These are phyloP conservation scores for Mycena amicta DNA, from an alignment of 768 basidiomycete species.

Conservation along the genomic window DNA sequence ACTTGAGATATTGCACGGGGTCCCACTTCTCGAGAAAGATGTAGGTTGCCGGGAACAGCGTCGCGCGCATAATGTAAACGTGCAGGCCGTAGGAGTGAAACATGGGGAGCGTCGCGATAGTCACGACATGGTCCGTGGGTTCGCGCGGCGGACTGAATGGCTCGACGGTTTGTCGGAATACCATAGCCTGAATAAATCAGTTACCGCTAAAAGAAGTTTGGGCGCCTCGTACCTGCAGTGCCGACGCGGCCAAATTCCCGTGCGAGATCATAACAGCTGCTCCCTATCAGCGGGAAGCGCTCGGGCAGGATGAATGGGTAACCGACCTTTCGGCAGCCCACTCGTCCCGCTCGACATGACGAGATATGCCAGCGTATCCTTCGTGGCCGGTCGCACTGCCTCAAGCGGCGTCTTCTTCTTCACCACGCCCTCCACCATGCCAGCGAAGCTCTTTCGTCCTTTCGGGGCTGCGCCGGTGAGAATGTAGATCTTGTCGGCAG, in stretches of 20 bases:
- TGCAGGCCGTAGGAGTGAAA: constrained; percentile 73
- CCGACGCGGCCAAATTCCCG: constrained; percentile 55
- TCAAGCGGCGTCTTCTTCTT: constrained; percentile 41
- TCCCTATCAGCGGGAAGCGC: neutral
- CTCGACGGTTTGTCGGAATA: constrained; percentile 30
- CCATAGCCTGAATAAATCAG: too few relatives aligned
- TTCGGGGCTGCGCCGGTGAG: constrained; percentile 42
- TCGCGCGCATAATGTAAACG: constrained; percentile 48
- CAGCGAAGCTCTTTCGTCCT: constrained; percentile 46
- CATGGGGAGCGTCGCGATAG: constrained; percentile 63
- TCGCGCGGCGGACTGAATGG: constrained; percentile 27
- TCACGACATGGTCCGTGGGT: neutral
- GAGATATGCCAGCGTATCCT: constrained; percentile 66
- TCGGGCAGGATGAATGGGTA: neutral
- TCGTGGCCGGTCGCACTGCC: constrained; percentile 45
- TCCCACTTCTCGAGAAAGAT: constrained; percentile 68
- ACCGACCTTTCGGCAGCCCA: constrained; percentile 70
- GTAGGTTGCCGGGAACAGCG: constrained; percentile 47
- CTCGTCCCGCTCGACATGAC: constrained; percentile 80
- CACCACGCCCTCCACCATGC: constrained; percentile 45
- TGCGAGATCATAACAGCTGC: constrained; percentile 77
- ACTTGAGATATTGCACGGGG: constrained; percentile 47
- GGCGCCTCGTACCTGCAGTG: constrained; percentile 43
- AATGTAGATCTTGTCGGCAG: constrained; percentile 50
- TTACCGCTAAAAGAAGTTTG: too few relatives aligned